Percentiles rank a stretch among this genome's conserved stretches.
phyloP scores from a whole-genome alignment of 768 basidiomycete species.

The Kwoniella shandongensis region DNA sequence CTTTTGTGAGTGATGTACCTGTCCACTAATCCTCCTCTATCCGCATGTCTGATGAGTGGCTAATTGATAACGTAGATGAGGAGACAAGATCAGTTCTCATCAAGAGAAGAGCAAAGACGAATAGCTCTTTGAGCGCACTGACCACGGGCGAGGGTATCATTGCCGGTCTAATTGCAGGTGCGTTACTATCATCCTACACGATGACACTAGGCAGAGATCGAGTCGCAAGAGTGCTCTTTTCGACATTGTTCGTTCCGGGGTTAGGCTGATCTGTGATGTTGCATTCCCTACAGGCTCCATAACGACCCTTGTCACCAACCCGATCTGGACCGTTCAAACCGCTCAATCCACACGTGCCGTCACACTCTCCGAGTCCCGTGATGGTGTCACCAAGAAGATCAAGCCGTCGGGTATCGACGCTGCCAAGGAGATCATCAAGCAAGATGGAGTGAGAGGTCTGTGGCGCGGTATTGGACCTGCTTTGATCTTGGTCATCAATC shows the following conservation, averaged over 20 bases:
- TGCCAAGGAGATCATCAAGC: slow-evolving; percentile 66
- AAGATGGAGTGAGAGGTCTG: slow-evolving; percentile 76
- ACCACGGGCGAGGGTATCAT: slow-evolving; percentile 85
- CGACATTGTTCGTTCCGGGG: too few relatives aligned
- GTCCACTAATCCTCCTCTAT: neutral
- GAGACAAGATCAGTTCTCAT: slow-evolving; percentile 53
- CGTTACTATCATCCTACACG: too few relatives aligned
- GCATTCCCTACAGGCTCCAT: slow-evolving; percentile 66
- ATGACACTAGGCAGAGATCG: too few relatives aligned
- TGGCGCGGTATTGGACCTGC: slow-evolving; percentile 93
- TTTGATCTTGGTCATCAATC: slow-evolving; percentile 89
- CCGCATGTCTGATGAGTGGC: neutral
- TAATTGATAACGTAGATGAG: slow-evolving; percentile 43
- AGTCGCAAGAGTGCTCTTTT: too few relatives aligned
- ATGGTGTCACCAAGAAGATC: slow-evolving; percentile 28
- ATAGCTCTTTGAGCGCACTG: slow-evolving; percentile 56
- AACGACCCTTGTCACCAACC: slow-evolving; percentile 85
- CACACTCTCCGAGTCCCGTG: slow-evolving; percentile 6
- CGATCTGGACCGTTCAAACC: slow-evolving; percentile 95
- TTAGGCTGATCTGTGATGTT: neutral
- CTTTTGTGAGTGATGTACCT: slow-evolving; percentile 40
- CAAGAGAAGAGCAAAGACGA: slow-evolving; percentile 28
- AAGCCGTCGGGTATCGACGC: slow-evolving; percentile 67
- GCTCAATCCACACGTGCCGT: slow-evolving; percentile 63
- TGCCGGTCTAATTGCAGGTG: slow-evolving; percentile 82